Percentiles rank a stretch among this genome's conserved stretches.
Conservation (phyloP, 2,329 filamentous ascomycete species). For the Fusarium illudens region DNA sequence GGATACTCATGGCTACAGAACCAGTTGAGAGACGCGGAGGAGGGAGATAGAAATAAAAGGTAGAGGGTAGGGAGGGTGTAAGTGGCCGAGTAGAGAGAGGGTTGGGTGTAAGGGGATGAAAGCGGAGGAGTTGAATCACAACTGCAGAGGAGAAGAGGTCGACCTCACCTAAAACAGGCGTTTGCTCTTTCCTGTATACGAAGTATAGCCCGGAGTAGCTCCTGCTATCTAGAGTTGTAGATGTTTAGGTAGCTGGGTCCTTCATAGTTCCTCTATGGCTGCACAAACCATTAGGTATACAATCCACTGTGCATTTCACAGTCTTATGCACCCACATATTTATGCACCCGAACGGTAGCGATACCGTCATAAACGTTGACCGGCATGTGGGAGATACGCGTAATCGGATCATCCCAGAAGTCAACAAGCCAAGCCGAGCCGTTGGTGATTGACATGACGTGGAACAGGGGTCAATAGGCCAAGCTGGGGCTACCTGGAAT, state of each 20-base stretch:
- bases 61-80: neutral
- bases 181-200: neutral
- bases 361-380: neutral
- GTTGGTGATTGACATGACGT: neutral
- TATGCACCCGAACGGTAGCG: neutral
- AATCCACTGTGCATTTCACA: neutral
- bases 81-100: neutral
- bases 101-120: neutral
- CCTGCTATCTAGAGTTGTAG: neutral
- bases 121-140: neutral
- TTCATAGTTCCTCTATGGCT: no score
- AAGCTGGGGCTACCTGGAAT: neutral
- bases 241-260: no score
- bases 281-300: neutral
- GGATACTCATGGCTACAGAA: neutral
- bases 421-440: neutral
- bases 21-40: neutral
- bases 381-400: neutral
- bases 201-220: neutral
- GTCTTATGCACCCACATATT: neutral
- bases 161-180: neutral
- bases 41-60: neutral
- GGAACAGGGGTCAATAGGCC: conserved; percentile 12
- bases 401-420: neutral
- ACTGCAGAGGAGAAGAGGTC: neutral